Base-by-base conservation (phyloP, 805 yeast genomes). In the Barnettozyma siamensis region DNA sequence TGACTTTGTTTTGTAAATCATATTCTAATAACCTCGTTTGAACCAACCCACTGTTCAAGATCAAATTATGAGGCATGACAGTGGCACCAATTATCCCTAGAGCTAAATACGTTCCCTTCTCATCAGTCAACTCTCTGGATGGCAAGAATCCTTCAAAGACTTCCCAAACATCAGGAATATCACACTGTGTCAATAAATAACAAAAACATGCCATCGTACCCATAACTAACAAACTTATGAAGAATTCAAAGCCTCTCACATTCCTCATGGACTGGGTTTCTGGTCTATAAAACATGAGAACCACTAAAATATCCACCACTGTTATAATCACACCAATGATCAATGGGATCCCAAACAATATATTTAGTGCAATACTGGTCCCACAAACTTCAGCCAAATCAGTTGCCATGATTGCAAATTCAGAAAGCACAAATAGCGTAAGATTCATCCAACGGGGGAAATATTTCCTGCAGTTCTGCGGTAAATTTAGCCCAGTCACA, bases 371-470 rank as follows among this genome's bases (percentile, higher is more conserved):
- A 36, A 88, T 85, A 10, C 96, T 96, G 3, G 95, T 83, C 2
- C 97, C 97, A 7, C 88, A 91, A 10, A 88, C 96, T 60, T 88
- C 97, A 1, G 96, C 96, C 53, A 88, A 65, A 59, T 88, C 97
- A 0, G 97, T 88, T 9, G 95, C 95, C 28, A 88, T 81, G 46
- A 88, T 88, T 3, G 96, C 95, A 19, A 86, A 52, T 54, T 88
- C 96, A 0, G 96, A 88, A 51, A 84, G 71, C 2, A 75, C 57
- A 57, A 88, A 88, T 5, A 88, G 64, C 7, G 71, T 45, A 10
- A 78, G 42, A 49, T 81, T 81, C 46, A 81, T 62, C 72, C 79
- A 73, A 12, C 58, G 58, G 0, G 88, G 84, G 18, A 85, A 66
- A 50, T 81, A 80, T 45, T 70, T 65, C 28, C 85, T 70, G 61